These are phyloP conservation scores for Phytopythium vexans DNA, from an alignment of 352 stramenopile genomes.

Conservation along the genomic window DNA sequence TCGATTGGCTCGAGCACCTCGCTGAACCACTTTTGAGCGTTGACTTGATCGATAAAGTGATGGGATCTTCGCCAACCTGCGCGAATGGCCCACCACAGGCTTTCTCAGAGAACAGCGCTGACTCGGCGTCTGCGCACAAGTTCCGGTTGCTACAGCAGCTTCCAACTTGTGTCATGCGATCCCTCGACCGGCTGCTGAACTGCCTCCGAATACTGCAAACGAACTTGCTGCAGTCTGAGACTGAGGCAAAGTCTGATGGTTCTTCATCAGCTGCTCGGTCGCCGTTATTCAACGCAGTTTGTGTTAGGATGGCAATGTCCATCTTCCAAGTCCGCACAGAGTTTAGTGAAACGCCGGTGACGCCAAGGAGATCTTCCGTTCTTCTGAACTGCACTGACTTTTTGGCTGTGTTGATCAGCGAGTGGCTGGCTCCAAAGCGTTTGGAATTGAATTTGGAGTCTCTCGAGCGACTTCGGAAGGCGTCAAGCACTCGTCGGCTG, in stretches of 20 bases:
- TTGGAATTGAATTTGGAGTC: slow-evolving; percentile 74
- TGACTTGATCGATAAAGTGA: slow-evolving; percentile 28
- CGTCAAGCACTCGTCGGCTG: slow-evolving; percentile 1
- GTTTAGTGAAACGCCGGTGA: neutral
- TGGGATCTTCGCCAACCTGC: slow-evolving; percentile 2
- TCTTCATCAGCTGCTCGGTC: slow-evolving; percentile 3
- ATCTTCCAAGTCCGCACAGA: slow-evolving; percentile 50
- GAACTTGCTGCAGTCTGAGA: slow-evolving; percentile 20
- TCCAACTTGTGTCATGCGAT: slow-evolving; percentile 41
- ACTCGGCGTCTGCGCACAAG: slow-evolving; percentile 5
- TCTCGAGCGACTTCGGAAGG: slow-evolving; percentile 24
- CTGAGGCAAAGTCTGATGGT: slow-evolving; percentile 1
- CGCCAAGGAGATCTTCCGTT: slow-evolving; percentile 7
- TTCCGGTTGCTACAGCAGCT: slow-evolving; percentile 57
- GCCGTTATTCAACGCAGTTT: slow-evolving; percentile 44
- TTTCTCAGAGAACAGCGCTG: slow-evolving; percentile 14
- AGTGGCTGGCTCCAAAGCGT: slow-evolving; percentile 61
- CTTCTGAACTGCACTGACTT: slow-evolving; percentile 37
- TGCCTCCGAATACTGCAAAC: slow-evolving; percentile 41
- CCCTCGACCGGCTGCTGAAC: slow-evolving; percentile 60
- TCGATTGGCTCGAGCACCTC: slow-evolving; percentile 83
- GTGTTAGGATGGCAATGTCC: slow-evolving; percentile 53
- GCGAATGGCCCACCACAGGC: slow-evolving; percentile 12
- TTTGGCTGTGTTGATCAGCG: slow-evolving; percentile 31
- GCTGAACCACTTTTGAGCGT: slow-evolving; percentile 43